Evolutionary conservation across 2,329 filamentous ascomycete genomes (phyloP), one percentile per base, ranked within the genome.

Genomic region (Penicillium sp.): DNA sequence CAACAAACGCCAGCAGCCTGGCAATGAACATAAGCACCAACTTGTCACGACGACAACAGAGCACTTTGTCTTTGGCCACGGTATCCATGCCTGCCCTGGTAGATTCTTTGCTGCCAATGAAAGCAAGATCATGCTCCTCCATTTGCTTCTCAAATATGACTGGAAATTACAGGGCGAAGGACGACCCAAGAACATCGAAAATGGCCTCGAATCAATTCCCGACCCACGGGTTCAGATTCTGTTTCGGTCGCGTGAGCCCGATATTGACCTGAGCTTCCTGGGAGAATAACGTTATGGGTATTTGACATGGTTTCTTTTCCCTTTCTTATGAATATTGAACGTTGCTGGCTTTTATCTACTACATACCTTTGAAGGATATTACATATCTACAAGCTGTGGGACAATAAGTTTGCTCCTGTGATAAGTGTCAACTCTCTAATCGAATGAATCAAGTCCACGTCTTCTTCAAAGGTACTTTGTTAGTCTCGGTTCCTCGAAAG

Each of bases 51-150:
- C 71, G 1, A 67, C 62, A 19, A 42, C 53, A 5, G 63, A 68
- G 4, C 62, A 68, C 23, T 63, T 71, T 7, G 64, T 58, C 7
- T 77, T 76, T 48, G 74, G 74, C 0, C 69, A 73, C 47, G 73
- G 74, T 7, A 41, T 63, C 27, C 65, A 71, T 39, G 66, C 70
- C 13, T 73, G 81, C 43, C 78, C 80, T 0, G 82, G 82, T 0
- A 74, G 81, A 0, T 84, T 84, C 70, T 83, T 84, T 54, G 81
- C 81, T 0, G 76, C 79, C 0, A 76, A 81, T 53, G 80, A 83
- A 64, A 69, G 82, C 13, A 84, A 84, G 64, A 80, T 84, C 64
- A 70, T 83, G 13, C 61, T 83, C 32, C 72, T 79, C 1, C 75
- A 81, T 49, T 62, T 84, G 18, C 60, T 83, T 1, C 64, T 79